Base-by-base conservation (phyloP, 495 filamentous ascomycete genomes). In the Podospora anserina region DNA sequence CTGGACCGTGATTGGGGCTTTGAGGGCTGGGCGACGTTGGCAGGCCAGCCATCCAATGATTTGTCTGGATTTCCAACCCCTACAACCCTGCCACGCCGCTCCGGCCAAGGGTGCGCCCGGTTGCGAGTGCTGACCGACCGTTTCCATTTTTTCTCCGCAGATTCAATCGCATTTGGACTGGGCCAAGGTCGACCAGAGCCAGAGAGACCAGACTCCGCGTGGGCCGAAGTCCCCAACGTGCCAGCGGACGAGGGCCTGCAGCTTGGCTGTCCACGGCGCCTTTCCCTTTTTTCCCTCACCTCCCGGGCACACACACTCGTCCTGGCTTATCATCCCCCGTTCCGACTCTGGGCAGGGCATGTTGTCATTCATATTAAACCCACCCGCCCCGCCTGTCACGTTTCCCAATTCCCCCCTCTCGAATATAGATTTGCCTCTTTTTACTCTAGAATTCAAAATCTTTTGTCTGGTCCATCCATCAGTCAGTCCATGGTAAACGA, bases 131-230 rank as follows among this genome's bases (percentile, higher is more conserved):
- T 72, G 66, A 69, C 73, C 64, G 63, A 63, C 68, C 66, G 67
- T 69, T 69, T 69, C 66, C 70, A 68, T 54, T 71, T 70, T 71
- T 69, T 68, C 73, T 70, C 68, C 68, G 62, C 71, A 67, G 30
- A 65, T 61, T 68, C 60, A 30, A 28, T 69, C 39, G 39, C 39
- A 49, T 49, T 49, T 49, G 39, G 39, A 49, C 39, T 32, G 39
- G 39, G 9, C 39, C 39, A 49, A 11, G 39, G 39, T 49, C 39
- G 13, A 49, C 9, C 23, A 23, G 23, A 23, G 23, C 23, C 23
- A 23, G 23, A 23, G 23, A 23, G 23, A 23, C 23, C 15, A 32
- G 61, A 64, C 60, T 66, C 67, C 67, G 67, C 34, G 61, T 68
- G 67, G 56, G 56, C 62, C 67, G 61, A 62, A 19, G 39, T 49